Percentiles rank a stretch among this genome's conserved stretches.
Conservation (phyloP, 164 flowering plant genomes). For the Nymphaea thermarum region DNA sequence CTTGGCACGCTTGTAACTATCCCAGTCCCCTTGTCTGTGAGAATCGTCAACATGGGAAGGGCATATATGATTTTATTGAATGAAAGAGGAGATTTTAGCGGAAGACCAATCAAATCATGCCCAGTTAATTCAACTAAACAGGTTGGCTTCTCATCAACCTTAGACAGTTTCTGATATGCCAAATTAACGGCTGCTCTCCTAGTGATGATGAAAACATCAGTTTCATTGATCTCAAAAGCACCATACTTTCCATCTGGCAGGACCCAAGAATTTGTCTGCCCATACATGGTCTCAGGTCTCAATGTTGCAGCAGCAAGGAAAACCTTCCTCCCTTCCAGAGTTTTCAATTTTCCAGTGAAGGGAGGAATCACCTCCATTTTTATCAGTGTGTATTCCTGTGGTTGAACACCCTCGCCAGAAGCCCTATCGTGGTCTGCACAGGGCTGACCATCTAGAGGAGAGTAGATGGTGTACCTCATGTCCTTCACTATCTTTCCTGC, state of each 20-base stretch:
- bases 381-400: slow-evolving; percentile 81
- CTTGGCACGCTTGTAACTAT: slow-evolving; percentile 91
- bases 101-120: slow-evolving; percentile 74
- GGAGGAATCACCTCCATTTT: slow-evolving; percentile 86
- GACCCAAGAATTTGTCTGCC: slow-evolving; percentile 90
- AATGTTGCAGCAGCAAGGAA: slow-evolving; percentile 80
- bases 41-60: slow-evolving; percentile 70
- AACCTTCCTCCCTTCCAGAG: slow-evolving; percentile 64
- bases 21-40: slow-evolving; percentile 80
- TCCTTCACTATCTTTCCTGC: slow-evolving; percentile 82
- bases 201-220: slow-evolving; percentile 66
- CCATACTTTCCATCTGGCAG: slow-evolving; percentile 85
- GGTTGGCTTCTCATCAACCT: slow-evolving; percentile 50
- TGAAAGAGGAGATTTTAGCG: slow-evolving; percentile 51
- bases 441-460: slow-evolving; percentile 86
- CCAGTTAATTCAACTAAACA: slow-evolving; percentile 77
- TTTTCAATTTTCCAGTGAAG: slow-evolving; percentile 44
- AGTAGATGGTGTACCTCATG: slow-evolving; percentile 57
- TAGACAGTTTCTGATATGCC: slow-evolving; percentile 69
- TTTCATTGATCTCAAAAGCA: slow-evolving; percentile 75
- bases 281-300: slow-evolving; percentile 95
- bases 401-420: slow-evolving; percentile 83
- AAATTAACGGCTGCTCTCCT: slow-evolving; percentile 73
- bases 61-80: slow-evolving; percentile 44
- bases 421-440: slow-evolving; percentile 97